These are phyloP conservation scores for Daphne laureola DNA, from an alignment of 441 rosid species.

Conservation along the genomic window DNA sequence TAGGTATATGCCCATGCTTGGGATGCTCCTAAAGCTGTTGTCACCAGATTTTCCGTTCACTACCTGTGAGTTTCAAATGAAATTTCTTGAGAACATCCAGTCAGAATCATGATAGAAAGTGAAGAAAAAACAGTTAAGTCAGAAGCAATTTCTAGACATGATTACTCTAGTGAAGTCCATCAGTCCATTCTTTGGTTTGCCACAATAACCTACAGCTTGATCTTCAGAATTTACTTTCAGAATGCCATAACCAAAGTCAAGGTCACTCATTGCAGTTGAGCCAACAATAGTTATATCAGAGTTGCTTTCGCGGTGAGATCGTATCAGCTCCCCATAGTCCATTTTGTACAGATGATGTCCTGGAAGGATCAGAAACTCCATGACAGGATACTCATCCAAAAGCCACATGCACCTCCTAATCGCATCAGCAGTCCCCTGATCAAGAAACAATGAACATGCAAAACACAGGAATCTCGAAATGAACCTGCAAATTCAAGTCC, in stretches of 20 bases:
- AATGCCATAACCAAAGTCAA: slow-evolving; percentile 42
- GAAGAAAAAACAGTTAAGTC: neutral
- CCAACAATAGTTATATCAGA: slow-evolving; percentile 61
- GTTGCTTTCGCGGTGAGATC: slow-evolving; percentile 40
- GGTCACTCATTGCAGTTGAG: slow-evolving; percentile 27
- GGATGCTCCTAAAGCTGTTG: slow-evolving; percentile 12
- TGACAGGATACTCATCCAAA: slow-evolving; percentile 62
- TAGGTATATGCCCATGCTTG: slow-evolving; percentile 70
- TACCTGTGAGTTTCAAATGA: slow-evolving; percentile 27
- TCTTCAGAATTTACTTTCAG: slow-evolving; percentile 41
- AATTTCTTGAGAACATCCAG: slow-evolving; percentile 4
- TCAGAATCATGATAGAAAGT: neutral
- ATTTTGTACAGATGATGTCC: slow-evolving; percentile 81
- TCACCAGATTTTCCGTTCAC: slow-evolving; percentile 18
- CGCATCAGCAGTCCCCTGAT: slow-evolving; percentile 81
- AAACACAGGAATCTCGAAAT: neutral
- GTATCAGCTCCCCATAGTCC: slow-evolving; percentile 66
- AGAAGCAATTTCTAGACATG: neutral
- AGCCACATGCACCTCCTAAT: slow-evolving; percentile 82
- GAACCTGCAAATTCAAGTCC: neutral
- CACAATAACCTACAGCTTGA: slow-evolving; percentile 31
- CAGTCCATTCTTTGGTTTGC: slow-evolving; percentile 21
- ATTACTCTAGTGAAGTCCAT: slow-evolving; percentile 22
- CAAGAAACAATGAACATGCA: neutral
- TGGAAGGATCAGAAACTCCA: slow-evolving; percentile 65